phyloP scores from a whole-genome alignment of 202 grass and related monocot genomes.

The Alloteropsis angusta region DNA sequence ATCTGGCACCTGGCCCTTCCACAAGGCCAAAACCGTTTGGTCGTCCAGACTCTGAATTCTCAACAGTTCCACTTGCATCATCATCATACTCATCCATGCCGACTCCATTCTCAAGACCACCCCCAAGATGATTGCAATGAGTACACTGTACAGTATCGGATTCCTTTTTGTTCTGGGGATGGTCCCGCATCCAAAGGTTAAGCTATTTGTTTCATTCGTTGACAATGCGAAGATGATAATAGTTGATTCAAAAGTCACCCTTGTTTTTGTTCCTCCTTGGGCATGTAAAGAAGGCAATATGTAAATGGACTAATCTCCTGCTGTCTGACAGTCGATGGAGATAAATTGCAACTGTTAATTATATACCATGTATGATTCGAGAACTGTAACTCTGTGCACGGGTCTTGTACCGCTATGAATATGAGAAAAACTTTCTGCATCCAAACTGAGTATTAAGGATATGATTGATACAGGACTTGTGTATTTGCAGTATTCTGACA shows the following conservation, averaged over 20 bases:
- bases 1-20: constrained; percentile 17
- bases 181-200: background rate
- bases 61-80: constrained; percentile 37
- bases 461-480: background rate
- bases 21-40: constrained; percentile 20
- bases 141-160: constrained; percentile 31
- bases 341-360: background rate
- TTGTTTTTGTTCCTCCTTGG: background rate
- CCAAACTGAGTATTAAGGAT: background rate
- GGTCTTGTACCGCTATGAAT: background rate
- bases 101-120: constrained; percentile 22
- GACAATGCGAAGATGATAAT: constrained; percentile 35
- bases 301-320: constrained; percentile 13
- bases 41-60: constrained; percentile 43
- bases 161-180: background rate
- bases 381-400: background rate
- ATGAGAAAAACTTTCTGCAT: background rate
- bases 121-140: constrained; percentile 30
- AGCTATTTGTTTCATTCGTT: constrained; percentile 68
- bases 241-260: constrained; percentile 25
- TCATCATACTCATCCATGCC: constrained; percentile 4
- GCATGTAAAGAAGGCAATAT: constrained; percentile 22
- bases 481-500: background rate
- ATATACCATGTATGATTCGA: background rate
- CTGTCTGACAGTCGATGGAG: background rate